Evolutionary conservation across 345 rosid species (phyloP), one percentile per base, ranked within the genome.

Genomic region (Heritiera littoralis): DNA sequence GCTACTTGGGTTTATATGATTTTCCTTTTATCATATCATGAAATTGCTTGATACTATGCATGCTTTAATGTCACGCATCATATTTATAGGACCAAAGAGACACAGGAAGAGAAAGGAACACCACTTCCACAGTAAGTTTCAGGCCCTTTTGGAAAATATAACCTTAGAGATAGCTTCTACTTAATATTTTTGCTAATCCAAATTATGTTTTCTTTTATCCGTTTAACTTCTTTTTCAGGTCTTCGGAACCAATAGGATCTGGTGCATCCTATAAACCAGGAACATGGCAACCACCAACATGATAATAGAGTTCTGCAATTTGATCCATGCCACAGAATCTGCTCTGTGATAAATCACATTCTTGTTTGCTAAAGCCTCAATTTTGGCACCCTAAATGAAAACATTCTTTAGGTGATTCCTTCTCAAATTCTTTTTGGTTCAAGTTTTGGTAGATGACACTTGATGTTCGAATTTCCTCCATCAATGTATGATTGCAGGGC

Each of bases 251-350:
- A 65, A 82, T 90, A 55, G 99, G 98, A 81, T 89, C 97, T 14
- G 98, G 99, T 71, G 80, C 90, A 85, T 85, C 93, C 66, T 95
- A 78, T 85, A 88, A 79, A 84, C 97, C 98, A 2, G 99, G 98
- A 84, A 91, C 96, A 75, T 95, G 99, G 99, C 99, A 92, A 77
- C 95, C 99, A 1, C 98, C 99, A 32, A 84, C 92, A 41, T 91
- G 89, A 91, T 66, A 60, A 66, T 61, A 40, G 43, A 46, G 17
- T 20, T 68, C 35, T 70, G n/a, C 58, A 28, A 18, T 70, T 28
- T 49, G 41, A 70, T 70, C 43, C n/a, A 15, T 49, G 40, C 43
- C 59, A 49, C 58, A 70, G 41, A 70, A 70, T 70, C 12, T 70
- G 48, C 41, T 69, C 59, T 30, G 20, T 28, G 74, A 70, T 49